phyloP scores from a whole-genome alignment of 2,329 filamentous ascomycete species.

The Teratosphaeria viscida region DNA sequence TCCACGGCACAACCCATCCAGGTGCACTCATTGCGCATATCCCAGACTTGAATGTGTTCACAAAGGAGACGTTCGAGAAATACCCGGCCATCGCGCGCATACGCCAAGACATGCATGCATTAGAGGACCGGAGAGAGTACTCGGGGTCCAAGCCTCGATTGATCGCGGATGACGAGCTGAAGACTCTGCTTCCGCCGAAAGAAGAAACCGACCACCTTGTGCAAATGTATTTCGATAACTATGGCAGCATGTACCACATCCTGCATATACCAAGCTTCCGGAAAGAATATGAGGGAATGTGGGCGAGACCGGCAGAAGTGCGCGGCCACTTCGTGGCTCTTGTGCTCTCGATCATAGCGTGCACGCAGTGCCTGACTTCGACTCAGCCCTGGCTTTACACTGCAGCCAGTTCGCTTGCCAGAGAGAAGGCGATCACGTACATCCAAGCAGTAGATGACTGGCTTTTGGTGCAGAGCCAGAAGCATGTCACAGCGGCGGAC shows the following conservation, averaged over 20 bases:
- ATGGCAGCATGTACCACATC: conserved; percentile 43
- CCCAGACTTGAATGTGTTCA: conserved; percentile 19
- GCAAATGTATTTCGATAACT: conserved; percentile 39
- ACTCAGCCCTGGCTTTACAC: conserved; percentile 26
- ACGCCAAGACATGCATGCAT: conserved; percentile 16
- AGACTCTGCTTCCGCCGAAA: conserved; percentile 27
- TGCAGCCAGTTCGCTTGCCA: conserved; percentile 33
- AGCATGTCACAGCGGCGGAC: conserved; percentile 40
- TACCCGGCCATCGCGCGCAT: conserved; percentile 23
- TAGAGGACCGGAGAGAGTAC: conserved; percentile 14
- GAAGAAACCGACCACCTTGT: conserved; percentile 33
- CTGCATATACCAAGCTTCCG: conserved; percentile 45
- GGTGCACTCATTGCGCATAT: conserved; percentile 22
- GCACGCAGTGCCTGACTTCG: conserved; percentile 25
- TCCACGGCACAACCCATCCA: conserved; percentile 33
- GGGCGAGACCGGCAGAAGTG: conserved; percentile 26
- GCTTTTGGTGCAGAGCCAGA: conserved; percentile 38
- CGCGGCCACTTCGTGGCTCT: conserved; percentile 28
- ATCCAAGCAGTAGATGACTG: conserved; percentile 33
- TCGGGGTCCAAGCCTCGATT: conserved; percentile 12
- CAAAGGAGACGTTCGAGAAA: conserved; percentile 23
- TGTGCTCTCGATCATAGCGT: conserved; percentile 31
- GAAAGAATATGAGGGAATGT: conserved; percentile 39
- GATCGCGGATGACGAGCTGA: conserved; percentile 25
- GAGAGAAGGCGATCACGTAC: conserved; percentile 29